These are phyloP conservation scores for Fennellomyces sp. DNA, from an alignment of 371 early-diverging fungal genomes.

Conservation along the genomic window DNA sequence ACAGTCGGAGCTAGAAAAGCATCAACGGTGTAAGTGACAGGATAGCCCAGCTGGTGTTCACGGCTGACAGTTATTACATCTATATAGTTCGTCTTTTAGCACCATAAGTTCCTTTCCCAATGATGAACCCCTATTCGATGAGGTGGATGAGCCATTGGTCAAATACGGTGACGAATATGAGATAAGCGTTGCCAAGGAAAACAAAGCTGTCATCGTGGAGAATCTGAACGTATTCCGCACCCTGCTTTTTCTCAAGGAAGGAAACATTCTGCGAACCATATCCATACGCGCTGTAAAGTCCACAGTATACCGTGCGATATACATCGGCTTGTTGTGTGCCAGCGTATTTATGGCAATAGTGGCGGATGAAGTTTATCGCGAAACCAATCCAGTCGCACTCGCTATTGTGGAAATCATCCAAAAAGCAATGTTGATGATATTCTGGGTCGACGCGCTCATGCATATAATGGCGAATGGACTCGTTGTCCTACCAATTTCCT, in stretches of 20 bases:
- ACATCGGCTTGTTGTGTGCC: conserved; percentile 35
- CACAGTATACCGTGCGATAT: conserved; percentile 35
- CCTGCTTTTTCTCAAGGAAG: conserved; percentile 19
- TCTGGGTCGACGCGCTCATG: conserved; percentile 38
- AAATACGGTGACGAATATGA: conserved; percentile 44
- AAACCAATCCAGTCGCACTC: neutral
- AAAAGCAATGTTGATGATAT: conserved; percentile 29
- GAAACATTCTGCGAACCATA: conserved; percentile 11
- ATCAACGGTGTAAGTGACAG: neutral
- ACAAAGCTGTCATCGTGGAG: conserved; percentile 35
- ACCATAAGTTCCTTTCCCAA: neutral
- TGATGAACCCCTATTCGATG: conserved; percentile 4
- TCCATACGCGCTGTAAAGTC: conserved; percentile 8
- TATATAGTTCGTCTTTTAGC: conserved; percentile 14
- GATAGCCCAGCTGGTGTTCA: neutral
- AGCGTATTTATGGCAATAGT: conserved; percentile 44
- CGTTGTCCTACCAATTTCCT: conserved; percentile 49
- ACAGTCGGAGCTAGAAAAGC: neutral
- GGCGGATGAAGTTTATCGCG: conserved; percentile 33
- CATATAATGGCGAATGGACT: conserved; percentile 50
- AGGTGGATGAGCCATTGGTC: conserved; percentile 18
- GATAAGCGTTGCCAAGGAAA: conserved; percentile 33
- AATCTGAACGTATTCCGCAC: conserved; percentile 29
- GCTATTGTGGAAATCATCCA: conserved; percentile 33
- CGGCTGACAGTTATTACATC: too few species aligned